Percentiles rank a stretch among this genome's conserved stretches.
phyloP scores from a whole-genome alignment of 2,329 filamentous ascomycete species.

The Proliferodiscus dingleyae region DNA sequence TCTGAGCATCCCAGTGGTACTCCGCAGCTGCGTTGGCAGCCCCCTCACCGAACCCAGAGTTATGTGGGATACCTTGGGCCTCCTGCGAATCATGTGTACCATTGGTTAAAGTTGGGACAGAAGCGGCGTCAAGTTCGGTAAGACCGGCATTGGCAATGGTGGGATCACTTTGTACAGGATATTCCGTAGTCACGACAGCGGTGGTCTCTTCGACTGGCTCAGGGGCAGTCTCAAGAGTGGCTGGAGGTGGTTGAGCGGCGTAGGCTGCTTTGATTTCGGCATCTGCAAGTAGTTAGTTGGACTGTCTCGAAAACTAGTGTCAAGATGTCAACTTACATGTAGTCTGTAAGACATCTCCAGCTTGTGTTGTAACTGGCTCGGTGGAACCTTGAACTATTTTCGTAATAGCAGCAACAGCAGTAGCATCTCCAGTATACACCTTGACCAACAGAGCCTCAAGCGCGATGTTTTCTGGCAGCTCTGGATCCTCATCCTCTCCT shows the following conservation, averaged over 20 bases:
- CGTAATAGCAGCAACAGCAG: constrained; percentile 68
- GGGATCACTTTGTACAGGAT: constrained; percentile 51
- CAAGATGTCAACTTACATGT: constrained; percentile 62
- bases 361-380: constrained; percentile 61
- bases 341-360: constrained; percentile 59
- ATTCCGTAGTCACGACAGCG: constrained; percentile 33
- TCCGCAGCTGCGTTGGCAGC: constrained; percentile 59
- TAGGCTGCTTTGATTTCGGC: constrained; percentile 53
- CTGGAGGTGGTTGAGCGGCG: constrained; percentile 47
- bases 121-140: constrained; percentile 57
- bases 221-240: constrained; percentile 30
- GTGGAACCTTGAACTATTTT: constrained; percentile 70
- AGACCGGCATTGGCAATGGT: constrained; percentile 62
- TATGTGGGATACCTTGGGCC: constrained; percentile 39
- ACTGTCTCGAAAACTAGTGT: neutral
- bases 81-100: constrained; percentile 32
- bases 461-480: constrained; percentile 69
- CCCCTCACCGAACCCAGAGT: constrained; percentile 46
- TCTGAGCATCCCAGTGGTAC: constrained; percentile 56
- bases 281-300: constrained; percentile 38
- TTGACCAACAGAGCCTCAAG: constrained; percentile 75
- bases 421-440: constrained; percentile 74
- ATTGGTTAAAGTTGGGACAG: constrained; percentile 37
- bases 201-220: constrained; percentile 31
- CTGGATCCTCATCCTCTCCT: constrained; percentile 58